phyloP scores from a whole-genome alignment of 176 grass and related monocot genomes.

The Tuctoria greenei region DNA sequence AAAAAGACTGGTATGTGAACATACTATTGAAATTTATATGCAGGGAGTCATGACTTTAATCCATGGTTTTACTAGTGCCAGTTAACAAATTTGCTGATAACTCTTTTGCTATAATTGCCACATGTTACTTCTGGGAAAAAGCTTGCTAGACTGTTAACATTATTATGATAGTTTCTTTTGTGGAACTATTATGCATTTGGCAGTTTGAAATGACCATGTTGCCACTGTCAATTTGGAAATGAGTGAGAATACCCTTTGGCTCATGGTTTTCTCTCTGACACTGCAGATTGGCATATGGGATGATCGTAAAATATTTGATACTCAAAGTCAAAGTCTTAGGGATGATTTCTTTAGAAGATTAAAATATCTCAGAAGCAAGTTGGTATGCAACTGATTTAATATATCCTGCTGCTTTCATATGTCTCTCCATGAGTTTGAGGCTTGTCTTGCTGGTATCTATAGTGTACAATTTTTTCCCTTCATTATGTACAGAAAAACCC shows the following conservation, averaged over 20 bases:
- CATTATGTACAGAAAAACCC: constrained; percentile 59
- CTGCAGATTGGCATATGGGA: constrained; percentile 91
- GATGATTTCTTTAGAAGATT: constrained; percentile 73
- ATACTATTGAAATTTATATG: constrained; percentile 16
- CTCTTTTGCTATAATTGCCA: neutral
- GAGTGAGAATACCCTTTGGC: neutral
- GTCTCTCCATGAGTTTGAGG: neutral
- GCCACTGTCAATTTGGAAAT: neutral
- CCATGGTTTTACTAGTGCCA: constrained; percentile 13
- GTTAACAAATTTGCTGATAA: constrained; percentile 17
- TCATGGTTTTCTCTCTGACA: constrained; percentile 16
- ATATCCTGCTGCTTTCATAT: constrained; percentile 17
- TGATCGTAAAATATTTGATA: constrained; percentile 89
- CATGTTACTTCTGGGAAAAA: neutral
- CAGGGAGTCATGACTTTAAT: neutral
- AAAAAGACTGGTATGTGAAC: constrained; percentile 73
- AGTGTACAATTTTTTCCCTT: constrained; percentile 28
- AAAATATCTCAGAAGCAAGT: constrained; percentile 59
- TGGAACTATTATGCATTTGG: constrained; percentile 13
- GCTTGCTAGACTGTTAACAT: neutral
- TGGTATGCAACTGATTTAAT: constrained; percentile 51
- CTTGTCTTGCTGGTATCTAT: neutral
- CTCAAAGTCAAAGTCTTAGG: constrained; percentile 74
- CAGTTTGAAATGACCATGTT: neutral
- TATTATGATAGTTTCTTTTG: neutral